Evolutionary conservation across 1,139 yeast genomes (phyloP).

Genomic region (Yamadazyma aaseri): DNA sequence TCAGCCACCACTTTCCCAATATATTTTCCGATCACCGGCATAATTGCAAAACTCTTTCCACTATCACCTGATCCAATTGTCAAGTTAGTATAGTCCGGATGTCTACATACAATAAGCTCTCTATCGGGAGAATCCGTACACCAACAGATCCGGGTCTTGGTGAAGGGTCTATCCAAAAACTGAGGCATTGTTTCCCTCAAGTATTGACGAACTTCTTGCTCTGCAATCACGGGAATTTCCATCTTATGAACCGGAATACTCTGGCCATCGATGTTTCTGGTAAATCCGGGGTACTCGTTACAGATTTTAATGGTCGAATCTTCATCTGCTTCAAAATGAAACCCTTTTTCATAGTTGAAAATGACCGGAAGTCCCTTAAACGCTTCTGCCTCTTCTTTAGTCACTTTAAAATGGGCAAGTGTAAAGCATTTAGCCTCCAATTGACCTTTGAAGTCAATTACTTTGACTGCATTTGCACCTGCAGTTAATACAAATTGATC

Average conservation of each 20-base stretch:
- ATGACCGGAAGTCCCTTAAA: constrained; percentile 29
- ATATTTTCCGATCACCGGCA: constrained; percentile 29
- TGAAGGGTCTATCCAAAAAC: constrained; percentile 31
- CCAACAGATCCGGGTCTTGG: constrained; percentile 40
- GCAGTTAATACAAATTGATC: constrained; percentile 26
- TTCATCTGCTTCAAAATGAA: constrained; percentile 23
- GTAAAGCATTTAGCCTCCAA: constrained; percentile 34
- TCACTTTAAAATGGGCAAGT: constrained; percentile 31
- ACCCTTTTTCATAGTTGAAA: constrained; percentile 42
- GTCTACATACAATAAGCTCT: constrained; percentile 40
- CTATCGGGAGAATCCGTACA: constrained; percentile 43
- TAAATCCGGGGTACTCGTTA: constrained; percentile 14
- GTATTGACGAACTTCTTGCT: constrained; percentile 20
- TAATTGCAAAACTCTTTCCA: constrained; percentile 30
- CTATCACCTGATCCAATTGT: constrained; percentile 42
- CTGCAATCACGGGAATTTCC: background rate
- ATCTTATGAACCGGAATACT: constrained; percentile 6
- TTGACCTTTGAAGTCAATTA: constrained; percentile 29
- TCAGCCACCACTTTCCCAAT: constrained; percentile 16
- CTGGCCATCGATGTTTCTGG: constrained; percentile 7
- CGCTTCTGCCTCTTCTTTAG: constrained; percentile 22
- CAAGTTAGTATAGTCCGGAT: constrained; percentile 28
- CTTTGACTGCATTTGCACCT: constrained; percentile 31
- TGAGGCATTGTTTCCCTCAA: constrained; percentile 34
- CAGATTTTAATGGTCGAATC: constrained; percentile 10